These are phyloP conservation scores for Botrytis paeoniae DNA, from an alignment of 2,329 filamentous ascomycete species.

Conservation along the genomic window DNA sequence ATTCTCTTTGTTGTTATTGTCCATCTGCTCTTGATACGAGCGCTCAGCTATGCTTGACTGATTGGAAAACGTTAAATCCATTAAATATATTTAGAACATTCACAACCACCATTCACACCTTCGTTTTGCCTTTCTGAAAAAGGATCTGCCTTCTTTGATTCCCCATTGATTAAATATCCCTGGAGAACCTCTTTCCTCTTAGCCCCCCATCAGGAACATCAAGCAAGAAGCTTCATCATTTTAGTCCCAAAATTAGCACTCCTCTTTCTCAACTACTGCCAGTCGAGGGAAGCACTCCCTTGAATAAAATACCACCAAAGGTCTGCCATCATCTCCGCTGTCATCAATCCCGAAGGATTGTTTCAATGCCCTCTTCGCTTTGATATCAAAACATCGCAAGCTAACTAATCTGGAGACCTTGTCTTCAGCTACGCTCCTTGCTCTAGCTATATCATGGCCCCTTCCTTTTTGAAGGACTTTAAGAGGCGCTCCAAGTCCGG, in stretches of 20 bases:
- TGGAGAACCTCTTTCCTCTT: slow-evolving; percentile 9
- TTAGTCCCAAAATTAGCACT: neutral
- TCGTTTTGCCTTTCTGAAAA: neutral
- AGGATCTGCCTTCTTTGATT: slow-evolving; percentile 12
- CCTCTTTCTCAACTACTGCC: neutral
- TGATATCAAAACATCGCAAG: neutral
- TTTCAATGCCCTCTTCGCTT: slow-evolving; percentile 3
- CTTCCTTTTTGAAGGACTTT: slow-evolving; percentile 71
- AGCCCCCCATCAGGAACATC: neutral
- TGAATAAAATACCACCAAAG: neutral
- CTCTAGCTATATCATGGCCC: slow-evolving; percentile 46
- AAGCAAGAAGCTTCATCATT: slow-evolving; percentile 17
- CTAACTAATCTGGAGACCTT: neutral
- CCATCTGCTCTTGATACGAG: neutral
- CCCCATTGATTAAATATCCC: slow-evolving; percentile 1
- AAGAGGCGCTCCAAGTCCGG: slow-evolving; percentile 74
- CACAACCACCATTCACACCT: neutral
- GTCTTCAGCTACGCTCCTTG: neutral
- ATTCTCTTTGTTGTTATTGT: neutral
- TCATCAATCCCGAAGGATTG: neutral
- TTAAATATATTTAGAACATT: neutral
- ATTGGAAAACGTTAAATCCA: neutral
- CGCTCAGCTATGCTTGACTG: neutral
- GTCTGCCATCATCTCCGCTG: slow-evolving; percentile 4
- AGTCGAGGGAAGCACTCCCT: neutral